These are phyloP conservation scores for Platanus orientalis DNA, from an alignment of 164 flowering plant species.

Conservation along the genomic window DNA sequence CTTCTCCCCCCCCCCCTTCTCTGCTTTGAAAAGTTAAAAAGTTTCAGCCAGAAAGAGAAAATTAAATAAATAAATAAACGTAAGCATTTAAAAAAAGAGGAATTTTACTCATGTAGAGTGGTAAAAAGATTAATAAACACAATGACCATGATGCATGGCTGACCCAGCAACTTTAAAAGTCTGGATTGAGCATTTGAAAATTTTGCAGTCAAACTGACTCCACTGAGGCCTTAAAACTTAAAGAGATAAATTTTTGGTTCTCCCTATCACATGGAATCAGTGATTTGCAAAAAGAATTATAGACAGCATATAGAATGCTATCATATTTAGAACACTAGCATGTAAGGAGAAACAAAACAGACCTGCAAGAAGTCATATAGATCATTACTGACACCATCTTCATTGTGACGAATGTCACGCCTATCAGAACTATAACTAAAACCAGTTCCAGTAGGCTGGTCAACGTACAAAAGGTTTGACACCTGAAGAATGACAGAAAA, in stretches of 20 bases:
- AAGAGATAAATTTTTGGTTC: background rate
- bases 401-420: conserved; percentile 29
- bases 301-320: background rate
- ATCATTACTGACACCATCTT: conserved; percentile 35
- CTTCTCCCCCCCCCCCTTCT: no score
- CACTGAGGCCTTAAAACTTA: no score
- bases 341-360: conserved; percentile 1
- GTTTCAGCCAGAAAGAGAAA: no score
- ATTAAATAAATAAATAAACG: no score
- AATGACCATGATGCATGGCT: no score
- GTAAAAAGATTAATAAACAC: no score
- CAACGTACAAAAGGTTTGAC: conserved; percentile 38
- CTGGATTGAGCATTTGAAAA: no score
- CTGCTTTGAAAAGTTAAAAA: no score
- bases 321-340: background rate
- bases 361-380: conserved; percentile 45
- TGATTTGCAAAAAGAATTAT: background rate
- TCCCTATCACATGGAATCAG: background rate
- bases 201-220: no score
- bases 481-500: conserved; percentile 20
- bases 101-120: no score
- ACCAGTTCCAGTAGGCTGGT: conserved; percentile 46
- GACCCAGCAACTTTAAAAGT: no score
- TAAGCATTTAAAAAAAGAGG: no score
- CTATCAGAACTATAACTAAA: conserved; percentile 36